Evolutionary conservation across 768 basidiomycete genomes (phyloP).

Genomic region (Russula brevipes): DNA sequence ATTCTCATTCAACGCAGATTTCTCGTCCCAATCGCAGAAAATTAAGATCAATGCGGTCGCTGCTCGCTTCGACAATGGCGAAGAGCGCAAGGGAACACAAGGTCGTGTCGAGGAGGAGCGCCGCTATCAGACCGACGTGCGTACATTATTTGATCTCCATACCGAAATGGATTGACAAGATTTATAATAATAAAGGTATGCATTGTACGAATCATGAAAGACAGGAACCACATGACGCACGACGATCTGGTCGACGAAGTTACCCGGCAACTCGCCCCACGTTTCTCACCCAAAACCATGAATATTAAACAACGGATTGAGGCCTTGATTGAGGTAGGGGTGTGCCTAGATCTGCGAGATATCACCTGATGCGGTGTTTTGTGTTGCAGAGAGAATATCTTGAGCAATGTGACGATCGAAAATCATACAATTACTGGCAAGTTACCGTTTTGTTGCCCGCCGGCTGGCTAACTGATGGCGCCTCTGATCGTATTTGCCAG

Average conservation of each 20-base stretch:
- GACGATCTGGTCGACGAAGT: constrained; percentile 89
- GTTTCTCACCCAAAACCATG: constrained; percentile 83
- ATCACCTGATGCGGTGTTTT: background rate
- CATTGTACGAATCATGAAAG: constrained; percentile 97
- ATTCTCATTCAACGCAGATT: constrained; percentile 86
- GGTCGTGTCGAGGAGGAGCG: constrained; percentile 90
- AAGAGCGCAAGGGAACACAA: constrained; percentile 87
- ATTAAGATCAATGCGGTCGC: constrained; percentile 92
- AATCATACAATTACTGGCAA: constrained; percentile 69
- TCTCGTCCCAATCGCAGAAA: constrained; percentile 75
- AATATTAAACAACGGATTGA: constrained; percentile 94
- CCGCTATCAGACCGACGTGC: constrained; percentile 81
- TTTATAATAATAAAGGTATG: constrained; percentile 62
- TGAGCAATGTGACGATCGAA: constrained; percentile 81
- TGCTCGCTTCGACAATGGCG: constrained; percentile 76
- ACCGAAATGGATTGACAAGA: background rate
- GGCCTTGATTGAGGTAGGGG: constrained; percentile 79
- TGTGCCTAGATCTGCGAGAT: background rate
- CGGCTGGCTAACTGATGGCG: too few species aligned
- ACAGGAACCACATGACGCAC: constrained; percentile 83
- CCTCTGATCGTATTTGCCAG: too few species aligned
- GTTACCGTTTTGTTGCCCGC: too few species aligned
- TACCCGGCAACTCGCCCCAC: constrained; percentile 72
- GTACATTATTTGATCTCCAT: constrained; percentile 25
- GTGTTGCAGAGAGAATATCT: constrained; percentile 79